Evolutionary conservation across 768 basidiomycete genomes (phyloP), one percentile per base, ranked within the genome.

Genomic region (Grammothele lineata): DNA sequence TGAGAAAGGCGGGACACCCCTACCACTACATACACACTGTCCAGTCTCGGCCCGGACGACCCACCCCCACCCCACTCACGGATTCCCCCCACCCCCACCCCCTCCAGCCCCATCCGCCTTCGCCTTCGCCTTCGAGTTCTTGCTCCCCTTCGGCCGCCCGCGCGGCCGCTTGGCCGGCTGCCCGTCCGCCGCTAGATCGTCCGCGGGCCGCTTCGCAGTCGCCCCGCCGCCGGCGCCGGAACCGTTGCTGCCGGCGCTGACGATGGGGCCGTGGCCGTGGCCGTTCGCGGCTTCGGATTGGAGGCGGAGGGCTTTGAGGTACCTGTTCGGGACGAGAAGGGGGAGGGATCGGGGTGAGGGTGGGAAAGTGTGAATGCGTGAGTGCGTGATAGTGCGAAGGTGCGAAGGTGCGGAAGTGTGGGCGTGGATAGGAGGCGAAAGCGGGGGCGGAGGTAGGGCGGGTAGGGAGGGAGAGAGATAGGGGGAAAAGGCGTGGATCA

Each of bases 141-240:
- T 66, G 57, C 64, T 65, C 19, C 66, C 66, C 51, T 66, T 66
- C 34, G 65, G 66, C 19, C 66, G 58, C 11, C 66, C 66, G 18
- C 66, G 60, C 23, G 66, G 66, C 9, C 66, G 61, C 53, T 67
- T 67, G 22, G 32, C 43, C 15, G 60, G 49, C 32, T 61, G 59
- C 22, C 54, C 58, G 19, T 58, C 59, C 2, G 51, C 32, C 17
- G 49, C 55, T 4, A 47, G 40, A 11, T 63, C 65, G 8, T 65
- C 65, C 1, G 54, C 59, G 12, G 53, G 36, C 27, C 61, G 60
- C 43, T 62, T 62, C 41, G 42, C 40, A n/a, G 37, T 41, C 18
- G 54, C 8, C 35, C 9, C 15, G 8, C 15, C 8, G 15, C 9
- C 35, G 35, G n/a, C 12, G 8, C 9, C 30, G n/a, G n/a, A n/a